Conservation (phyloP, 257 asterid genomes). For the Echium plantagineum region DNA sequence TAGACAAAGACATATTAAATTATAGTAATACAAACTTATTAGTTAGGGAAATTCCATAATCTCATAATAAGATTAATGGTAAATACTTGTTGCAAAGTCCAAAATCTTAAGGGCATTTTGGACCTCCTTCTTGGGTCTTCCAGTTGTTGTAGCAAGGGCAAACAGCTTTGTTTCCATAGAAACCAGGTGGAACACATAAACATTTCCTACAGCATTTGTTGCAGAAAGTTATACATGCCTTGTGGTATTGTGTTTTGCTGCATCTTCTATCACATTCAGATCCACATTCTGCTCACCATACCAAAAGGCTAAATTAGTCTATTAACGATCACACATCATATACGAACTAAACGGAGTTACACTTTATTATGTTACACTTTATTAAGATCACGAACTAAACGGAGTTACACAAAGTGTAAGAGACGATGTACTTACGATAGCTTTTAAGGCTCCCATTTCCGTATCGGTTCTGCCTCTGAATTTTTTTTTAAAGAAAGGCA, state of each 20-base stretch:
- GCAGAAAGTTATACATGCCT: slow-evolving; percentile 38
- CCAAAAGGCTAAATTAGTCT: neutral
- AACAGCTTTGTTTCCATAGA: slow-evolving; percentile 32
- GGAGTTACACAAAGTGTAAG: too few relatives aligned
- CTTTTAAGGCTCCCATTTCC: slow-evolving; percentile 42
- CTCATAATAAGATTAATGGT: neutral
- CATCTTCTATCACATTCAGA: slow-evolving; percentile 33
- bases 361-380: too few relatives aligned
- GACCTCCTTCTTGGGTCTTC: slow-evolving; percentile 57
- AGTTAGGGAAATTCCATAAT: neutral
- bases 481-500: neutral
- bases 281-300: slow-evolving; percentile 22
- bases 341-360: too few relatives aligned
- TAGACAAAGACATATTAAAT: neutral
- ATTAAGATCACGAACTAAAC: too few relatives aligned
- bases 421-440: slow-evolving; percentile 31
- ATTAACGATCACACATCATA: slow-evolving; percentile 1
- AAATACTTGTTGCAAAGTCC: neutral
- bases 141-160: slow-evolving; percentile 42
- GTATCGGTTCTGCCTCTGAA: slow-evolving; percentile 8
- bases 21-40: neutral
- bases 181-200: slow-evolving; percentile 60
- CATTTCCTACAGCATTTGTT: slow-evolving; percentile 45
- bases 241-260: slow-evolving; percentile 23
- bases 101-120: slow-evolving; percentile 36